A percentile compares a stretch with the other conserved stretches of the same genome.
phyloP scores from a whole-genome alignment of 1,284 basidiomycete genomes.

The Pulveroboletus sp. region DNA sequence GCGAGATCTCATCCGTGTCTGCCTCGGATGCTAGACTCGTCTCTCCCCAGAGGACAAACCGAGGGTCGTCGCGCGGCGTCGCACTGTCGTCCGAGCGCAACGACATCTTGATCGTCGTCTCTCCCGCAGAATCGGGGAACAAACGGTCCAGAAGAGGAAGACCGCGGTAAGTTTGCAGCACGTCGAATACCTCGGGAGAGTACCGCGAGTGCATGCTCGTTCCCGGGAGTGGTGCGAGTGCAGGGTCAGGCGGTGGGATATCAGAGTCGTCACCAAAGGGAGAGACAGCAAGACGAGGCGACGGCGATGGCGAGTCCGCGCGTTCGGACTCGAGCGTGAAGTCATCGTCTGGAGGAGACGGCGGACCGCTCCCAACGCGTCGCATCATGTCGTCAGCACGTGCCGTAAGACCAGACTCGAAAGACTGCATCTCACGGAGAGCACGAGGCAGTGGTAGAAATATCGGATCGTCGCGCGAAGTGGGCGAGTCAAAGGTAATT shows the following conservation, averaged over 20 bases:
- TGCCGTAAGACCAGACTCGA: slow-evolving; percentile 76
- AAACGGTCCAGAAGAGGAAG: slow-evolving; percentile 67
- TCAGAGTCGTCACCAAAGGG: slow-evolving; percentile 34
- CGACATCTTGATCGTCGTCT: slow-evolving; percentile 68
- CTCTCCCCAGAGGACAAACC: slow-evolving; percentile 89
- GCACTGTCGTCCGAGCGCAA: slow-evolving; percentile 63
- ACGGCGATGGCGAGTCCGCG: slow-evolving; percentile 16
- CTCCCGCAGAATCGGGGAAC: slow-evolving; percentile 40
- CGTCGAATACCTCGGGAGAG: slow-evolving; percentile 74
- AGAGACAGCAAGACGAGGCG: slow-evolving; percentile 27
- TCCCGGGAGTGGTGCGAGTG: slow-evolving; percentile 40
- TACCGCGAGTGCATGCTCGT: slow-evolving; percentile 61
- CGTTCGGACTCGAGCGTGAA: neutral
- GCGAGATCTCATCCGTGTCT: slow-evolving; percentile 49
- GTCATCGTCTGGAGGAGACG: slow-evolving; percentile 13
- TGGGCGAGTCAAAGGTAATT: slow-evolving; percentile 61
- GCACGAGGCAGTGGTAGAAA: slow-evolving; percentile 48
- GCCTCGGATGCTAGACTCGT: slow-evolving; percentile 34
- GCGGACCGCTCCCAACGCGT: slow-evolving; percentile 12
- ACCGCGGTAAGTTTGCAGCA: slow-evolving; percentile 78
- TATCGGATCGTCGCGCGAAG: slow-evolving; percentile 39
- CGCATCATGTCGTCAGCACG: slow-evolving; percentile 44
- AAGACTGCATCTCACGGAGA: slow-evolving; percentile 77
- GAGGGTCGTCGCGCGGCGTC: slow-evolving; percentile 77
- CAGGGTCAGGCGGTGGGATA: slow-evolving; percentile 28